These are phyloP conservation scores for Clonostachys chloroleuca DNA, from an alignment of 2,329 filamentous ascomycete genomes.

Conservation along the genomic window DNA sequence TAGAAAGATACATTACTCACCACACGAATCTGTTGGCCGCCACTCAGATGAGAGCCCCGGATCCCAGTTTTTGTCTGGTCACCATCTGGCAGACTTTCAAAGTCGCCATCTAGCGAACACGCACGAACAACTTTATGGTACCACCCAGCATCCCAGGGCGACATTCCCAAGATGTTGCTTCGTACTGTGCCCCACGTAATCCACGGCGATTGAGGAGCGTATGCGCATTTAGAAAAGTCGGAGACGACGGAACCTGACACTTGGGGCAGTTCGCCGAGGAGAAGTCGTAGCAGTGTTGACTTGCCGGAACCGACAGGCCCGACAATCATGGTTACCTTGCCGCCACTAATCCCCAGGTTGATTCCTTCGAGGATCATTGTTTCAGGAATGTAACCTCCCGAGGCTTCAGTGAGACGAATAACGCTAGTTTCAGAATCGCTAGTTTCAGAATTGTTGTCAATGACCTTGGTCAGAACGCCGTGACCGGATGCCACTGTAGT, in stretches of 20 bases:
- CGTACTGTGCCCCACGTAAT: slow-evolving; percentile 12
- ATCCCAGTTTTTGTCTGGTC: slow-evolving; percentile 30
- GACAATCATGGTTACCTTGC: slow-evolving; percentile 2
- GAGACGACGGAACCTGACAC: slow-evolving; percentile 6
- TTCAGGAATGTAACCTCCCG: slow-evolving; percentile 5
- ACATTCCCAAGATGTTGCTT: slow-evolving; percentile 16
- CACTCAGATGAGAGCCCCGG: slow-evolving; percentile 34
- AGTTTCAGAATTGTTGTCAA: no score
- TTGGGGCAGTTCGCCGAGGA: slow-evolving; percentile 9
- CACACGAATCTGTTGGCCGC: slow-evolving; percentile 36
- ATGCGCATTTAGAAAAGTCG: slow-evolving; percentile 3
- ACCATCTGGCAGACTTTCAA: slow-evolving; percentile 19
- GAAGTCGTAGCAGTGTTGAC: slow-evolving; percentile 8
- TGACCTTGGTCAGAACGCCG: no score
- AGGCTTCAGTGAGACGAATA: no score
- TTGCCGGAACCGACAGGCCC: slow-evolving; percentile 10
- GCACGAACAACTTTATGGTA: slow-evolving; percentile 18
- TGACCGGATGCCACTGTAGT: no score
- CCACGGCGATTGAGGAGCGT: slow-evolving; percentile 9
- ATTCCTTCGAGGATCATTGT: not conserved
- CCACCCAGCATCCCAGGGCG: slow-evolving; percentile 17
- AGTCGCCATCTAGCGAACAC: slow-evolving; percentile 25
- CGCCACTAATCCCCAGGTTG: slow-evolving; percentile 9
- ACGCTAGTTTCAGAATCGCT: no score
- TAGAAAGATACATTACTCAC: slow-evolving; percentile 14